These are phyloP conservation scores for Aspergillus baeticus DNA, from an alignment of 495 filamentous ascomycete species.

Conservation along the genomic window DNA sequence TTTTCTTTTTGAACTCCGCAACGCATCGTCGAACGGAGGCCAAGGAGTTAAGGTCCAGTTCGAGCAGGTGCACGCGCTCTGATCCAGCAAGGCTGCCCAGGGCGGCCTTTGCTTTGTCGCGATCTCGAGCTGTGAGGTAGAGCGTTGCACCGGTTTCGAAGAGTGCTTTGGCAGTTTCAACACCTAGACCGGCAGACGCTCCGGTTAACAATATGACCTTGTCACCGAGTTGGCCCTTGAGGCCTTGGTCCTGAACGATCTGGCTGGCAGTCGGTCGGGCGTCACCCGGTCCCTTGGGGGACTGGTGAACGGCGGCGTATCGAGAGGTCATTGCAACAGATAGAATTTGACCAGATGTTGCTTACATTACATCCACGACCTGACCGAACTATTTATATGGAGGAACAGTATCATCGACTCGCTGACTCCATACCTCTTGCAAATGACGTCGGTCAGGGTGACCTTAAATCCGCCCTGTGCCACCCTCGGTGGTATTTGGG, in stretches of 20 bases:
- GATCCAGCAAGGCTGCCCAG: conserved; percentile 13
- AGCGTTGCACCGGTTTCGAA: conserved; percentile 47
- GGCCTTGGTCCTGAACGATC: conserved; percentile 47
- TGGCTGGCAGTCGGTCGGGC: conserved; percentile 51
- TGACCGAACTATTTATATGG: no score
- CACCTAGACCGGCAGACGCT: conserved; percentile 48
- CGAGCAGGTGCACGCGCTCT: not conserved
- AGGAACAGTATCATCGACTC: no score
- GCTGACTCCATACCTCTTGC: no score
- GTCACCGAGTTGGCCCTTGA: conserved; percentile 33
- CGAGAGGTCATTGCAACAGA: not conserved
- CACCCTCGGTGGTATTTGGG: no score
- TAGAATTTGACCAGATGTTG: no score
- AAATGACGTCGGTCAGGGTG: no score
- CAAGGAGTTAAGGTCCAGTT: not conserved
- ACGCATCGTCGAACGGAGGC: not conserved
- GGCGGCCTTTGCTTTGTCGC: conserved; percentile 14
- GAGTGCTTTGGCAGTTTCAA: conserved; percentile 48
- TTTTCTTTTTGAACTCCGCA: not conserved
- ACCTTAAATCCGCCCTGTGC: no score
- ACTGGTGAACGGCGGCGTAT: conserved; percentile 23
- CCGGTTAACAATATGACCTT: conserved; percentile 54
- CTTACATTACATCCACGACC: no score
- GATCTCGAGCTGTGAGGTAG: conserved; percentile 42
- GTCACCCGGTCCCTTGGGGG: conserved; percentile 47